Conservation (phyloP, 192 early-diverging fungal genomes). For the Rhizoclosmatium globosum region DNA sequence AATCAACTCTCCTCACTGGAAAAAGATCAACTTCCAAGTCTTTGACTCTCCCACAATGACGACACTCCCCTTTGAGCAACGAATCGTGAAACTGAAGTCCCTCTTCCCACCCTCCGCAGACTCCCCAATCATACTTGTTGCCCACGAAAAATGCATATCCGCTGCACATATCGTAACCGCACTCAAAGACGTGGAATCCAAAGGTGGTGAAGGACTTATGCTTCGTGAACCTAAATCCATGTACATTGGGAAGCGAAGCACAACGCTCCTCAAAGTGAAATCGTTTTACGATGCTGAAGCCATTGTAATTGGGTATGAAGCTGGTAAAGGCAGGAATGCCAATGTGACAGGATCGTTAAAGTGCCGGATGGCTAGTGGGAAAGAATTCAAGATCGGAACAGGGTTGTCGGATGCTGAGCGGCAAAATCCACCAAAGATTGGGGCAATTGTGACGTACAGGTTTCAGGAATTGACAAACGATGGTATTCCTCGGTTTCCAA, state of each 20-base stretch:
- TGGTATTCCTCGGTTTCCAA: slow-evolving; percentile 56
- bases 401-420: slow-evolving; percentile 71
- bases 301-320: slow-evolving; percentile 59
- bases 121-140: slow-evolving; percentile 50
- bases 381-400: slow-evolving; percentile 71
- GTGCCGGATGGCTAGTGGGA: slow-evolving; percentile 69
- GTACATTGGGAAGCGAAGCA: slow-evolving; percentile 60
- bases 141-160: slow-evolving; percentile 53
- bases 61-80: slow-evolving; percentile 57
- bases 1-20: slow-evolving; percentile 55
- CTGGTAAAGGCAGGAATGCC: slow-evolving; percentile 65
- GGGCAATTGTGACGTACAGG: slow-evolving; percentile 55
- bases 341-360: slow-evolving; percentile 65
- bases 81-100: slow-evolving; percentile 54
- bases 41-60: slow-evolving; percentile 71
- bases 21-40: slow-evolving; percentile 61
- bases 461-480: slow-evolving; percentile 58
- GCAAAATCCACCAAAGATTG: slow-evolving; percentile 62
- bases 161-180: slow-evolving; percentile 54
- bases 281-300: slow-evolving; percentile 78
- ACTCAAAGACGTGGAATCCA: slow-evolving; percentile 60
- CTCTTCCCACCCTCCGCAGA: slow-evolving; percentile 36
- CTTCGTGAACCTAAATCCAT: slow-evolving; percentile 47
- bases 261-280: slow-evolving; percentile 74
- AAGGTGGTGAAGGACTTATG: slow-evolving; percentile 80